Evolutionary conservation across 1,284 basidiomycete species (phyloP), one percentile per base, ranked within the genome.

Genomic region (Apiotrichum siamense): DNA sequence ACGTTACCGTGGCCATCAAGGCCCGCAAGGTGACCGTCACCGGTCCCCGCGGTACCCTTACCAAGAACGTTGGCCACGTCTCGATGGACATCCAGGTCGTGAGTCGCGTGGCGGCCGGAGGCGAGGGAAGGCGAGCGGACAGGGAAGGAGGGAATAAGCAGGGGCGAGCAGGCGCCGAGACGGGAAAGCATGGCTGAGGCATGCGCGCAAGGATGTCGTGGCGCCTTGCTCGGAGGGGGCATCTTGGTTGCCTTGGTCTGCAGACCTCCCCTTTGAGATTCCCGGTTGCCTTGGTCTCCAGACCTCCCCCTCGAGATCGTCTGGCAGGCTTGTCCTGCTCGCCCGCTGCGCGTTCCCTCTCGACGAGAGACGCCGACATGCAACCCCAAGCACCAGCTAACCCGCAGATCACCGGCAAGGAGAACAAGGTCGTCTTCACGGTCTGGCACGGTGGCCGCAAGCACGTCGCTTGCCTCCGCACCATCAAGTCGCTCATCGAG

Each of bases 401-500:
- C 29, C 29, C 29, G 29, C 29, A 31, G 29, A 77, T 77, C 69
- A 63, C 67, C 51, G 59, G 72, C 58, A 44, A 44, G 43, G 43
- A 44, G 21, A 81, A 82, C 75, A 85, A 87, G 75, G 85, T 98
- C 74, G 83, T 84, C 66, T 84, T 99, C 70, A 87, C 91, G 56
- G 88, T 98, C 60, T 99, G 96, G 96, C 91, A 97, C 79, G 96
- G 90, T 61, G 87, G 83, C 62, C 86, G 96, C 75, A 98, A 98
- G 82, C 96, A 99, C 76, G 89, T 97, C 69, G 96, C 96, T 54
- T 97, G 93, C 80, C 80, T 99, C 64, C 84, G 92, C 67, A 98
- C 96, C 37, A 91, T 98, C 77, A 87, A 86, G 77, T 92, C 87
- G 65, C 76, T 92, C 66, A 93, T 99, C 68, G 83, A 83, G 75